These are phyloP conservation scores for Neurospora tetraspora DNA, from an alignment of 495 filamentous ascomycete genomes.

Conservation along the genomic window DNA sequence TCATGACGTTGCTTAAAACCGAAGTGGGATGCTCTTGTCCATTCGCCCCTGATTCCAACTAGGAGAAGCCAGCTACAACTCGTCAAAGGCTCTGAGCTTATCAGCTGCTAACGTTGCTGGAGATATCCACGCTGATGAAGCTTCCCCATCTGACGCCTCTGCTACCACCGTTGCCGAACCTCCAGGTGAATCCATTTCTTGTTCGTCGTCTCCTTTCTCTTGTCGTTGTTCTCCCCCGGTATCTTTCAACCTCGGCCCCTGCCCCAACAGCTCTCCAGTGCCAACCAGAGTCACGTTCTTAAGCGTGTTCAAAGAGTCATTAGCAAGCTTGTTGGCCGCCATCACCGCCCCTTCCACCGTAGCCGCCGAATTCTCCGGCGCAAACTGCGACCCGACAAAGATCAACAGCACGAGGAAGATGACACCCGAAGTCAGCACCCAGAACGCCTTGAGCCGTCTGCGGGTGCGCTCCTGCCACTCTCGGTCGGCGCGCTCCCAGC, in stretches of 20 bases:
- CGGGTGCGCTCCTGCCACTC: constrained; percentile 64
- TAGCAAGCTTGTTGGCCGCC: constrained; percentile 1
- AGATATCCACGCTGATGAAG: background rate
- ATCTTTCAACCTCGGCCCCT: background rate
- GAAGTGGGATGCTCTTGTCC: background rate
- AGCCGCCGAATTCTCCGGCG: constrained; percentile 11
- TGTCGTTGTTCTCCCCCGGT: background rate
- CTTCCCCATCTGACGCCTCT: background rate
- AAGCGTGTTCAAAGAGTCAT: constrained; percentile 7
- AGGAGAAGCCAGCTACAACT: constrained; percentile 19
- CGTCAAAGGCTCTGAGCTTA: constrained; percentile 32
- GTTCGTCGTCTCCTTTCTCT: background rate
- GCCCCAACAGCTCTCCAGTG: constrained; percentile 1
- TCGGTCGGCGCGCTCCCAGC: constrained; percentile 59
- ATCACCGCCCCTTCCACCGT: background rate
- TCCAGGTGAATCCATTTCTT: background rate
- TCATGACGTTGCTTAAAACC: background rate
- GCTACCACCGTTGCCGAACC: background rate
- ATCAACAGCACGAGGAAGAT: constrained; percentile 36
- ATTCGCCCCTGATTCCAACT: background rate
- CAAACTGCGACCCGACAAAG: constrained; percentile 30
- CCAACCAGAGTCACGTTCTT: background rate
- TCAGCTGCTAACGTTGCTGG: constrained; percentile 1
- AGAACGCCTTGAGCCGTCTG: constrained; percentile 50
- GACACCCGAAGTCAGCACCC: constrained; percentile 41